phyloP scores from a whole-genome alignment of 2,329 filamentous ascomycete species.

The Beauveria scarabaeidicola region DNA sequence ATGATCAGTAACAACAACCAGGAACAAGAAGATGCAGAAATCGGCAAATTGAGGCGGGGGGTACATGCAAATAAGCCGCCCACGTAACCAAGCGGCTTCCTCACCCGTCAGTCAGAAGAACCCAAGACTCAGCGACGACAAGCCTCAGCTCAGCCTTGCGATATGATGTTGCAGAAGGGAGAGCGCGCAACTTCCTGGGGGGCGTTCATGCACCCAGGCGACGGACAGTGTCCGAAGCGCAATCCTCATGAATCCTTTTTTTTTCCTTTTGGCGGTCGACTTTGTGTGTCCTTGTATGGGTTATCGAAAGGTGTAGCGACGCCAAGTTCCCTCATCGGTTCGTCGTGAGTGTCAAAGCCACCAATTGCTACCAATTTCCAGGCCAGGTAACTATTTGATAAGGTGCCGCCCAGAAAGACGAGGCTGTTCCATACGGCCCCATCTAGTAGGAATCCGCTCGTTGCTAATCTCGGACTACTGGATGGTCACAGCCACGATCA shows the following conservation, averaged over 20 bases:
- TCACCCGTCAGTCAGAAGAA: not conserved
- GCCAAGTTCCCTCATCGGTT: not conserved
- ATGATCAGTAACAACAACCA: not conserved
- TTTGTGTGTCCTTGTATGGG: not conserved
- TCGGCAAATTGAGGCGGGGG: not conserved
- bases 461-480: not conserved
- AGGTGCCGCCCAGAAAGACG: not conserved
- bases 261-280: not conserved
- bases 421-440: conserved; percentile 5
- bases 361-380: not conserved
- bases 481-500: not conserved
- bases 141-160: conserved; percentile 4
- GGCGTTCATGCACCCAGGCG: not conserved
- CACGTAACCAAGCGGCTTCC: not conserved
- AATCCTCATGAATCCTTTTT: not conserved
- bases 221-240: conserved; percentile 4
- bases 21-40: not conserved
- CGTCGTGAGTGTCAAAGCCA: not conserved
- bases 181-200: not conserved
- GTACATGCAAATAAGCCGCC: not conserved
- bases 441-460: not conserved
- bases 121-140: not conserved
- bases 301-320: not conserved
- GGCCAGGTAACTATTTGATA: not conserved
- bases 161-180: not conserved